phyloP scores from a whole-genome alignment of 345 rosid genomes.

The Gynandropsis gynandra region DNA sequence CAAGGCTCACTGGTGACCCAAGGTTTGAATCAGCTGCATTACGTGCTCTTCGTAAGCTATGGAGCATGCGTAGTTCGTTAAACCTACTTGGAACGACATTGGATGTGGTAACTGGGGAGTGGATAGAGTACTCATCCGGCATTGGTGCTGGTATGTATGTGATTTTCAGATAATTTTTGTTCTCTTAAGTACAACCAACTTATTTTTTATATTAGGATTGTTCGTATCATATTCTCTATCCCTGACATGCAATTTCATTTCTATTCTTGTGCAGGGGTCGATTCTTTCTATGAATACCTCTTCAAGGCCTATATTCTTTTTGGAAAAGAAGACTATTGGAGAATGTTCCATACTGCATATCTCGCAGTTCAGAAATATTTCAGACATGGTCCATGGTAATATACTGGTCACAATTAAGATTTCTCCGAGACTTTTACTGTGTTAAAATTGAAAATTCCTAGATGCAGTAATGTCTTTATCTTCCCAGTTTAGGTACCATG shows the following conservation, averaged over 20 bases:
- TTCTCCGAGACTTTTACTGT: slow-evolving; percentile 7
- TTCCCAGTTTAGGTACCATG: slow-evolving; percentile 70
- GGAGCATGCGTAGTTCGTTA: slow-evolving; percentile 94
- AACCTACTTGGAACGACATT: slow-evolving; percentile 83
- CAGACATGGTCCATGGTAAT: slow-evolving; percentile 92
- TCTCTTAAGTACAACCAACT: background rate
- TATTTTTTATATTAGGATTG: slow-evolving; percentile 4
- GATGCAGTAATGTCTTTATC: slow-evolving; percentile 16
- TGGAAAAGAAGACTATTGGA: slow-evolving; percentile 96
- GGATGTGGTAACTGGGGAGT: slow-evolving; percentile 71
- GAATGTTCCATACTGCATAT: slow-evolving; percentile 91
- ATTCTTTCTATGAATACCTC: slow-evolving; percentile 93
- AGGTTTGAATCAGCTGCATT: slow-evolving; percentile 78
- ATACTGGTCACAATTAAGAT: slow-evolving; percentile 12
- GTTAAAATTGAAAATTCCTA: background rate
- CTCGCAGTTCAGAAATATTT: slow-evolving; percentile 85
- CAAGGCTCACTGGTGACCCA: slow-evolving; percentile 84
- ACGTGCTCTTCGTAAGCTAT: slow-evolving; percentile 81
- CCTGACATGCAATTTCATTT: slow-evolving; percentile 19
- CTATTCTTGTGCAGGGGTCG: slow-evolving; percentile 67
- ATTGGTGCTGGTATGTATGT: slow-evolving; percentile 82
- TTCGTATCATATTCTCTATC: background rate
- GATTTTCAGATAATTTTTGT: slow-evolving; percentile 1
- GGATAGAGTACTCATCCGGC: slow-evolving; percentile 89
- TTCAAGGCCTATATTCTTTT: slow-evolving; percentile 87